Base-by-base conservation (phyloP, 495 filamentous ascomycete species). In the Cercophora samala region DNA sequence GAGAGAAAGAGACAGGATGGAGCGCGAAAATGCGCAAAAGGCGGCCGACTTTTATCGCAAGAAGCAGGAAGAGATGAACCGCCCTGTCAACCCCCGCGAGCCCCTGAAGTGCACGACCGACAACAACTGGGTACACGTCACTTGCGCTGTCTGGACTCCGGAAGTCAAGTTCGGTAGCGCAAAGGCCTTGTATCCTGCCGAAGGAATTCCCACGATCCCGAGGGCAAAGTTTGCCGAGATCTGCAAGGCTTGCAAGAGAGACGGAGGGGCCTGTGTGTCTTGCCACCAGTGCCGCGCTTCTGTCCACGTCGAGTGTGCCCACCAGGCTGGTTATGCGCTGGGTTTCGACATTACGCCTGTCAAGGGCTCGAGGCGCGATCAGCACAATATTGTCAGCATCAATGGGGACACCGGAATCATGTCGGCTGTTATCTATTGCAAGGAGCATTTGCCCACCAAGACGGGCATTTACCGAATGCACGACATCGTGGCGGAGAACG, bases 101-200 rank as follows among this genome's bases (percentile, higher is more conserved):
- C 89, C 95, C 3, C 78, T 99, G 63, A 99, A 99, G 80, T 84
- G 91, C 29, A 99, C 95, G 0, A 87, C 89, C 9, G 90, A 92
- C 65, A 97, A 97, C 77, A 97, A 98, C 71, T 99, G 95, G 95
- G 91, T 96, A n/a, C 95, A 99, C 73, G 92, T 97, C 26, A 85
- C 88, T 54, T 99, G 95, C 71, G 93, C 95, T 4, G 81, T 97
- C 32, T 97, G 90, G 88, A 91, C 89, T 11, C 91, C 93, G 0
- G 95, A 97, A 72, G 88, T 97, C 69, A 96, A 92, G 73, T 98
- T 96, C 74, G 91, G 89, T 24, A 90, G 91, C 73, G 89, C 93
- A 22, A 87, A 89, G 66, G 87, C 89, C 5, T 80, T 99, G 21
- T 89, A 91, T 65, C 87, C 91, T 21, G 90, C 90, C 3, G 95